A percentile compares a stretch with the other conserved stretches of the same genome.
Evolutionary conservation across 116 monocot species (phyloP).

Genomic region (Dioscorea cayenensis): DNA sequence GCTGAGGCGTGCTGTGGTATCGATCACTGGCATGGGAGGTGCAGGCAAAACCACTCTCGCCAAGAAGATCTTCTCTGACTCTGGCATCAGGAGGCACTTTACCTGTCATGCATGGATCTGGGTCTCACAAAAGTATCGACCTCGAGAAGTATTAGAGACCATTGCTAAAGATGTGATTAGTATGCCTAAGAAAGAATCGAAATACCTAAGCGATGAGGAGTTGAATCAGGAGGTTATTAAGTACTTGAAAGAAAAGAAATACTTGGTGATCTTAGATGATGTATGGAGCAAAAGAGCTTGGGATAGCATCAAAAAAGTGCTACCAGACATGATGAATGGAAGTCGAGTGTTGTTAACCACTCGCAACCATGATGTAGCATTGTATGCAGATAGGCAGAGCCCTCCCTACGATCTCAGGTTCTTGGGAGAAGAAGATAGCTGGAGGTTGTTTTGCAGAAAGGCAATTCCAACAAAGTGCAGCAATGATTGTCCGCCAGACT

Average conservation of each 20-base stretch:
- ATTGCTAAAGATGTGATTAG: not conserved
- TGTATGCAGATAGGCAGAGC: not conserved
- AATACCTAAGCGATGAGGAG: not conserved
- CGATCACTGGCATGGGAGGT: constrained; percentile 19
- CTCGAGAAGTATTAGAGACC: not conserved
- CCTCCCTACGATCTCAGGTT: constrained; percentile 4
- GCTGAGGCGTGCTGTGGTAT: not conserved
- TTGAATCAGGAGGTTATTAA: not conserved
- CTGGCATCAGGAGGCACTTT: not conserved
- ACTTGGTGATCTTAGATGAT: constrained; percentile 30
- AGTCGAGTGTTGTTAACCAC: constrained; percentile 33
- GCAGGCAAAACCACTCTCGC: constrained; percentile 26
- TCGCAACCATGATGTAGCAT: constrained; percentile 14
- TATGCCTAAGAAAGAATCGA: not conserved
- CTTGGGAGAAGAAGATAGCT: constrained; percentile 13
- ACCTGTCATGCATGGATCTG: not conserved
- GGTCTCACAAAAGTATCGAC: not conserved
- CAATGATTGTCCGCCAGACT: not conserved
- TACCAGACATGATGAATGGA: constrained; percentile 18
- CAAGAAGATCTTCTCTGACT: not conserved
- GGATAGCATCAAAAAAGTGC: not conserved
- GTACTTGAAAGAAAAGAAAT: not conserved
- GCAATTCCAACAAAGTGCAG: not conserved
- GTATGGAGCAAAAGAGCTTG: constrained; percentile 24
- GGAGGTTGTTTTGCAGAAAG: constrained; percentile 18